phyloP scores from a whole-genome alignment of 805 yeast genomes.

The Suhomyces pyralidae region DNA sequence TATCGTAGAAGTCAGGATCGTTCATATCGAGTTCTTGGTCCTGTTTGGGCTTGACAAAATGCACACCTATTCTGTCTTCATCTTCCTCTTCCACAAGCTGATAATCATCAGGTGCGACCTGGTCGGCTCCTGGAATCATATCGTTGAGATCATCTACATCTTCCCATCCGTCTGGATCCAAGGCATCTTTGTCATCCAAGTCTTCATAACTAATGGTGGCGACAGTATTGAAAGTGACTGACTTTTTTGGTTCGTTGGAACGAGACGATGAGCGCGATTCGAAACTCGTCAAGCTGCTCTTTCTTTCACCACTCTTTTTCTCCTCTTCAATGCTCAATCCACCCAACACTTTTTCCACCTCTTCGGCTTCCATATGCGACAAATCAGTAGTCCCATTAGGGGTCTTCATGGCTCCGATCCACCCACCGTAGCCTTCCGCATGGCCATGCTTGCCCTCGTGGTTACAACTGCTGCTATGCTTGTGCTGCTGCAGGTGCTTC shows the following conservation, averaged over 20 bases:
- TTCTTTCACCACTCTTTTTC: neutral
- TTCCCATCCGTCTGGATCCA: conserved; percentile 46
- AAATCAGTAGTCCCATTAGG: conserved; percentile 30
- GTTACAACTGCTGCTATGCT: conserved; percentile 13
- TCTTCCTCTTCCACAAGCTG: conserved; percentile 34
- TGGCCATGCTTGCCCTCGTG: conserved; percentile 26
- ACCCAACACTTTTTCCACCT: conserved; percentile 36
- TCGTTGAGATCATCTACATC: conserved; percentile 52
- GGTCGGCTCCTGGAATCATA: conserved; percentile 39
- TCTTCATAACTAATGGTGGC: conserved; percentile 30
- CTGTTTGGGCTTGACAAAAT: conserved; percentile 57
- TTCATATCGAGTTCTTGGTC: conserved; percentile 51
- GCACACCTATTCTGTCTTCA: conserved; percentile 48
- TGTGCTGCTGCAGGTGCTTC: conserved; percentile 25
- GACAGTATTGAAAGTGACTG: conserved; percentile 32
- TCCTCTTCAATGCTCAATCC: conserved; percentile 20
- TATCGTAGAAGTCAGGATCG: conserved; percentile 75
- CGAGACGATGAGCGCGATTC: neutral
- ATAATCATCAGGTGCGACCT: conserved; percentile 41
- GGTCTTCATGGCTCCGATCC: conserved; percentile 41
- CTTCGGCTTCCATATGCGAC: conserved; percentile 31
- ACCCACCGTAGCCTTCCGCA: conserved; percentile 42
- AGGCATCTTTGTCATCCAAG: conserved; percentile 17
- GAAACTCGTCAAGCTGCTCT: neutral
- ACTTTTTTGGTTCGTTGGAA: conserved; percentile 16